Evolutionary conservation across 345 rosid species (phyloP), one percentile per base, ranked within the genome.

Genomic region (Populus tremula): DNA sequence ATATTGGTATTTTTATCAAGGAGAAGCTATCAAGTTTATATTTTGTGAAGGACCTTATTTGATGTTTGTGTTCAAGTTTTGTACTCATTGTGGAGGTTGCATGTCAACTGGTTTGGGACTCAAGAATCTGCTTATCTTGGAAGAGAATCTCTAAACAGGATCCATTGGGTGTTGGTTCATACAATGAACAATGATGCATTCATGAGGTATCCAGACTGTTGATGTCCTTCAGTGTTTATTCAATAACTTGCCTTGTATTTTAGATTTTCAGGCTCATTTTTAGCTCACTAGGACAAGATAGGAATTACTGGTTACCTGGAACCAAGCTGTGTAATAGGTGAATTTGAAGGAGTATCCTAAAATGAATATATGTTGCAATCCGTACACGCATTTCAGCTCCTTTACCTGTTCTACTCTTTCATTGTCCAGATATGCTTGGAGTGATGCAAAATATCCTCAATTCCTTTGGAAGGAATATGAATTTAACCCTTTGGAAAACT

Each of bases 1-100:
- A 18, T 71, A 2, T 23, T 35, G 64, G 13, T 14, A 20, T 53
- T 47, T 11, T 50, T n/a, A 0, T 75, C 5, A 65, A 92, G 90
- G 97, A 93, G 84, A 93, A 91, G 88, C 83, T 93, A 35, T 81
- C 85, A 3, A 84, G 85, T 71, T 85, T 94, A 89, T 93, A 93
- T 27, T 94, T 88, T 25, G 97, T 90, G 36, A 94, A 90, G 79
- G 93, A 93, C 82, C 86, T 4, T 91, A 91, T 73, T 81, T 94
- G 0, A 69, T 69, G 4, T 68, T 76, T 56, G 59, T 76, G 38
- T 56, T 76, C 31, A 56, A 68, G 73, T 76, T 56, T 39, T 47
- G 79, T 2, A 39, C 73, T 27, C 73, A 76, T 47, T 65, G 45
- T 65, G 78, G 79, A 56, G 79, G 74, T 54, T 54, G 74, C 7